Base-by-base conservation (phyloP, 1,284 basidiomycete genomes). In the Rhodotorula mucilaginosa region DNA sequence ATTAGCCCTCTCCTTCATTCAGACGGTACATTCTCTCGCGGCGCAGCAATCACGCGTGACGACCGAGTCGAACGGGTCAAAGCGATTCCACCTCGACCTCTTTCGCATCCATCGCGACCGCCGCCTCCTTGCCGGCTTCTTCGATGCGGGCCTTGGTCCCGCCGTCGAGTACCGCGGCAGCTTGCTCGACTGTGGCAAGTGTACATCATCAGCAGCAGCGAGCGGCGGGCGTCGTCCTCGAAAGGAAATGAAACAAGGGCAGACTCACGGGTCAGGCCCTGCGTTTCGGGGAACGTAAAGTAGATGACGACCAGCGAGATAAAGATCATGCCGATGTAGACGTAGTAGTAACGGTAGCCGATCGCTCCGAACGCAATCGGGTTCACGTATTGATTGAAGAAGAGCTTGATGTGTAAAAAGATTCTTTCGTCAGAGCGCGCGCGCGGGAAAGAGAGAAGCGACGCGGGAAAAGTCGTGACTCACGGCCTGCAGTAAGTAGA, bases 211-310 rank as follows among this genome's bases (percentile, higher is more conserved):
- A 60, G 46, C 34, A 10, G 19, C 31, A 44, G 57, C 52, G 48
- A 34, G 39, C 44, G n/a, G 26, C 26, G 26, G 26, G 26, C 26
- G 26, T 26, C 26, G 26, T 26, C 26, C 26, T 26, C 26, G 26
- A 26, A 26, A 26, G 26, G 26, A 26, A 26, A 26, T 26, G 26
- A 34, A 39, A n/a, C 8, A 46, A 12, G n/a, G 23, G 49, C 26
- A 4, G 15, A 65, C 64, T 29, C 7, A 48, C 80, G 73, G 23
- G 80, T 77, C 13, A 80, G 62, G 5, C 77, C 74, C 58, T 78
- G 77, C 29, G 79, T 81, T 70, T 81, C 81, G 16, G 78, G 78
- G 74, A 79, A 80, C 75, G 67, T 73, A 65, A 81, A 77, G 70
- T 74, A 79, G 61, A 79, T 74, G 52, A 78, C 59, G 65, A 76